phyloP scores from a whole-genome alignment of 2,329 filamentous ascomycete species.

The Trichophyton schoenleinii region DNA sequence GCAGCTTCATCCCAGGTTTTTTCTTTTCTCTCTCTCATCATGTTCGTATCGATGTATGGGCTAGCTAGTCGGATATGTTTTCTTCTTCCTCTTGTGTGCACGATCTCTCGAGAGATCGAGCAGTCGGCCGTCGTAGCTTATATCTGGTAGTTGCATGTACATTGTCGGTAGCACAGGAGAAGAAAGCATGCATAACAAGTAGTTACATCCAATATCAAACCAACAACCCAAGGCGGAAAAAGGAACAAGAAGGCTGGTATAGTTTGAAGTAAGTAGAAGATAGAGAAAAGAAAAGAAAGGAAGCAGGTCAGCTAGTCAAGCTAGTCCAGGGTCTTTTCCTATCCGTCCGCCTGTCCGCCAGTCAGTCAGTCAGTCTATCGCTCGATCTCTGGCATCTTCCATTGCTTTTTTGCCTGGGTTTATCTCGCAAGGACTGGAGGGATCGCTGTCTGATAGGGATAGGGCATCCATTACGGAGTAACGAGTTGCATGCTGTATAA shows the following conservation, averaged over 20 bases:
- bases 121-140: too few species aligned
- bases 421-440: neutral
- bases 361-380: too few species aligned
- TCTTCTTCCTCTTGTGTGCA: neutral
- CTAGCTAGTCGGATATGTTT: neutral
- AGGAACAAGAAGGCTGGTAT: neutral
- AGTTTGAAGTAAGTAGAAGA: neutral
- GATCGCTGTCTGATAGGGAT: too few species aligned
- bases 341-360: neutral
- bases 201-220: too few species aligned
- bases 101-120: neutral
- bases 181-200: slow-evolving; percentile 1
- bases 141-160: too few species aligned
- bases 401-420: neutral
- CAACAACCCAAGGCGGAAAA: neutral
- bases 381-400: neutral
- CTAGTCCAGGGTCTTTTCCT: neutral
- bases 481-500: too few species aligned
- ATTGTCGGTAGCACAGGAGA: neutral
- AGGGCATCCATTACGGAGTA: too few species aligned
- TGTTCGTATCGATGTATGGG: neutral
- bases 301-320: neutral
- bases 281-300: neutral
- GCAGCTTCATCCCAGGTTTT: slow-evolving; percentile 1
- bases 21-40: neutral